A percentile compares a stretch with the other conserved stretches of the same genome.
Conservation (phyloP, 2,329 filamentous ascomycete genomes). For the Colletotrichum sp. region DNA sequence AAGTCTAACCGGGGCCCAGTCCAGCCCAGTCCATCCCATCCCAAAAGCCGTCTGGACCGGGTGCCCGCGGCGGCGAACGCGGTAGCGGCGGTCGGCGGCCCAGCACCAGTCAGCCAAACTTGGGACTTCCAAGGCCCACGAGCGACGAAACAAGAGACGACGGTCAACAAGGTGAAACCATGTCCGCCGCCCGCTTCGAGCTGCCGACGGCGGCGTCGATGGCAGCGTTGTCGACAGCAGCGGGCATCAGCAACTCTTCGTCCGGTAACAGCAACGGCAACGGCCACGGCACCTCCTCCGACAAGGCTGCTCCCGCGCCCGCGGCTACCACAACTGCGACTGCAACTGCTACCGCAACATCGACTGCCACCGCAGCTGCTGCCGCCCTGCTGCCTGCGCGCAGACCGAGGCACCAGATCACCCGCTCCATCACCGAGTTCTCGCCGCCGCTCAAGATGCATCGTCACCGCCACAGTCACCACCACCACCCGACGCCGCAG, state of each 20-base stretch:
- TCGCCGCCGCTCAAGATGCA: slow-evolving; percentile 49
- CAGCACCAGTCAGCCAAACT: background rate
- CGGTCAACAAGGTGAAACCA: slow-evolving; percentile 11
- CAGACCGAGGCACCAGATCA: slow-evolving; percentile 53
- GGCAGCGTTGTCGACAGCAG: background rate
- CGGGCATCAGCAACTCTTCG: slow-evolving; percentile 2
- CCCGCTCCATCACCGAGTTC: slow-evolving; percentile 60
- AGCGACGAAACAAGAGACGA: background rate
- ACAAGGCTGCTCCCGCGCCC: background rate
- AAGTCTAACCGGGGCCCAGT: background rate
- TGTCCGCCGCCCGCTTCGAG: slow-evolving; percentile 15
- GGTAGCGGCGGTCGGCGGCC: background rate
- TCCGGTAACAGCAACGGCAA: background rate
- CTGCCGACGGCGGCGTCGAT: slow-evolving; percentile 10
- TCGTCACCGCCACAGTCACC: slow-evolving; percentile 38
- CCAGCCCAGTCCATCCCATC: background rate
- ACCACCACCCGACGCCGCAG: slow-evolving; percentile 36
- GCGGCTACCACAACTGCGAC: background rate
- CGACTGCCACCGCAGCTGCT: background rate
- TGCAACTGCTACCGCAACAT: background rate
- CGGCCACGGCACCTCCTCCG: background rate
- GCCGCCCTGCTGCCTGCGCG: slow-evolving; percentile 5
- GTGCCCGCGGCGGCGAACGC: background rate
- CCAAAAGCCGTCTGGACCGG: slow-evolving; percentile 3
- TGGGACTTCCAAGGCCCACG: background rate